Percentiles rank a stretch among this genome's conserved stretches.
Evolutionary conservation across 225 moss, liverwort and hornwort genomes (phyloP).

Genomic region (Asterella californica): DNA sequence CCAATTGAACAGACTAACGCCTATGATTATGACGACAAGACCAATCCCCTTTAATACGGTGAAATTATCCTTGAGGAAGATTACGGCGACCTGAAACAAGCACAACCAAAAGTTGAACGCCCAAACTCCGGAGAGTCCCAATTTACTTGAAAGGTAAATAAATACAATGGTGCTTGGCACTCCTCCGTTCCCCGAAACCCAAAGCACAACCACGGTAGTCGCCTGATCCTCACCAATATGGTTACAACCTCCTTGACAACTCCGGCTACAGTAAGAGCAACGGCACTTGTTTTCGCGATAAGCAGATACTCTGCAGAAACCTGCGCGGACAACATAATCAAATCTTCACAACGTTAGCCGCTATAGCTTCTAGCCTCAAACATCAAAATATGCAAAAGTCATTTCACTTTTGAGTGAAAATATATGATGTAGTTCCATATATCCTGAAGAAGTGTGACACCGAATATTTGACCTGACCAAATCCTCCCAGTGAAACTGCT

Average conservation of each 20-base stretch:
- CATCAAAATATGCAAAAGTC: background rate
- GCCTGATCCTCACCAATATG: constrained; percentile 60
- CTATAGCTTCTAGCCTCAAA: background rate
- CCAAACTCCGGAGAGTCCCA: background rate
- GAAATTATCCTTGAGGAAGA: constrained; percentile 70
- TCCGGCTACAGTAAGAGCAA: constrained; percentile 88
- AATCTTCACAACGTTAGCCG: background rate
- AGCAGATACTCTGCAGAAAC: constrained; percentile 93
- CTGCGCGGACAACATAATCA: constrained; percentile 31
- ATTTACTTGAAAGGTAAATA: too few relatives aligned
- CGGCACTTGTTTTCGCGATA: constrained; percentile 87
- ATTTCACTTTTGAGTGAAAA: background rate
- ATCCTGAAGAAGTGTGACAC: background rate
- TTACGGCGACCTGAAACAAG: constrained; percentile 66
- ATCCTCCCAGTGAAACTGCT: too few relatives aligned
- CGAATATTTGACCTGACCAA: background rate
- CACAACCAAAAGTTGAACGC: background rate
- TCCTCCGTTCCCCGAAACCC: too few relatives aligned
- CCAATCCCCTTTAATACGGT: constrained; percentile 76
- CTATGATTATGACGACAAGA: constrained; percentile 72
- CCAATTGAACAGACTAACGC: constrained; percentile 85
- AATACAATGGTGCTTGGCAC: too few relatives aligned
- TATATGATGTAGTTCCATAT: background rate
- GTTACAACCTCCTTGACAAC: constrained; percentile 91
- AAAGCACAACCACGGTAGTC: background rate